Conservation (phyloP, 306 rosid species). For the Mimosa bimucronata region DNA sequence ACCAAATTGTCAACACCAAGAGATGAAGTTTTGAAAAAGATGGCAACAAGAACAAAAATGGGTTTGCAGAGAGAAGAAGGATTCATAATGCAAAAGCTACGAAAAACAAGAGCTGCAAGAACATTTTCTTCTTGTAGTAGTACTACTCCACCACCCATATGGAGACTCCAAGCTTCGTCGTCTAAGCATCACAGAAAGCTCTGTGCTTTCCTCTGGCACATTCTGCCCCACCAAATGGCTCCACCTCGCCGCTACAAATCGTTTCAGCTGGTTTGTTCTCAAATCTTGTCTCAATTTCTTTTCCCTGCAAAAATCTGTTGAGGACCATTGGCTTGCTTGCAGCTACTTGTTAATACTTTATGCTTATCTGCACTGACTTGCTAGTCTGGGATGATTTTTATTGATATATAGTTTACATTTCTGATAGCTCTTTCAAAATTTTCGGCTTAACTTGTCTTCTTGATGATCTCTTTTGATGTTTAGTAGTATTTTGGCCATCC, state of each 20-base stretch:
- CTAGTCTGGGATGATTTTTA: background rate
- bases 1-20: background rate
- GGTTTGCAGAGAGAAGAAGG: slow-evolving; percentile 33
- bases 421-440: background rate
- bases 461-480: background rate
- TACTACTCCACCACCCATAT: slow-evolving; percentile 70
- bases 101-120: slow-evolving; percentile 17
- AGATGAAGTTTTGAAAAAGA: slow-evolving; percentile 37
- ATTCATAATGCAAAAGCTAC: slow-evolving; percentile 55
- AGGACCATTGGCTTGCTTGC: background rate
- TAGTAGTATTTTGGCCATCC: background rate
- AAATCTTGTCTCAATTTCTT: background rate
- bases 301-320: background rate
- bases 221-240: slow-evolving; percentile 49
- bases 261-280: slow-evolving; percentile 42
- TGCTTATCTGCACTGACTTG: background rate
- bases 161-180: slow-evolving; percentile 65
- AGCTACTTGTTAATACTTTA: too few species aligned
- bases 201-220: slow-evolving; percentile 74
- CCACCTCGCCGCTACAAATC: slow-evolving; percentile 38
- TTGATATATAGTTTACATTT: background rate
- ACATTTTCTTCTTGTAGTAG: background rate
- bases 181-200: slow-evolving; percentile 51
- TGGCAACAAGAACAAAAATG: slow-evolving; percentile 30
- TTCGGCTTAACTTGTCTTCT: background rate